phyloP scores from a whole-genome alignment of 371 early-diverging fungal genomes.

The Furculomyces boomerangus region DNA sequence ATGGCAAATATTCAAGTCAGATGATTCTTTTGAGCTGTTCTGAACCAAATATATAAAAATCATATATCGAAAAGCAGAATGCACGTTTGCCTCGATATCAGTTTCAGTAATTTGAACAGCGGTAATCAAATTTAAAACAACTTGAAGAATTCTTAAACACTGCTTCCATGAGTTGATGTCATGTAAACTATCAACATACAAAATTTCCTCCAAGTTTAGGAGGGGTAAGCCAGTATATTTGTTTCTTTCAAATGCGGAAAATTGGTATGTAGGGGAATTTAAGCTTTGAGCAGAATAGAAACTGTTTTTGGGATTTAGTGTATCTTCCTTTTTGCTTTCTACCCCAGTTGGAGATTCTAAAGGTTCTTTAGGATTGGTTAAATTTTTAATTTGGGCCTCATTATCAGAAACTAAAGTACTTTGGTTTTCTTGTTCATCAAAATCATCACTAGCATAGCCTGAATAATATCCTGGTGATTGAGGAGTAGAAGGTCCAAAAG shows the following conservation, averaged over 20 bases:
- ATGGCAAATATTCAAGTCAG: not conserved
- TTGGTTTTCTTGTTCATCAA: not conserved
- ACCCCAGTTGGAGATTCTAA: too few species aligned
- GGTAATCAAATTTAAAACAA: not conserved
- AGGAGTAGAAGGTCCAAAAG: constrained; percentile 1
- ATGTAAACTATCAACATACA: not conserved
- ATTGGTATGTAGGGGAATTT: not conserved
- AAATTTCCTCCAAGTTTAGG: not conserved
- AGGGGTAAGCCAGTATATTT: not conserved
- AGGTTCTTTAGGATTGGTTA: too few species aligned
- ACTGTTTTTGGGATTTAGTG: too few species aligned
- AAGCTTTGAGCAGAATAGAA: too few species aligned
- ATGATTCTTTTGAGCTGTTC: not conserved
- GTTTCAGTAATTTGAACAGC: not conserved
- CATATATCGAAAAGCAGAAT: constrained; percentile 1
- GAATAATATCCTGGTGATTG: not conserved
- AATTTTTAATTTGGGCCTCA: too few species aligned
- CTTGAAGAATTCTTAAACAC: not conserved
- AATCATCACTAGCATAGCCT: not conserved
- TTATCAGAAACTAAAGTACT: not conserved
- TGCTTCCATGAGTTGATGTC: too few species aligned
- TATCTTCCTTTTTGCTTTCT: too few species aligned
- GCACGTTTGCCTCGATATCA: not conserved
- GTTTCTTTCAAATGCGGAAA: not conserved
- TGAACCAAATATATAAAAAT: not conserved